These are phyloP conservation scores for Scedosporium dehoogii DNA, from an alignment of 2,329 filamentous ascomycete genomes.

Conservation along the genomic window DNA sequence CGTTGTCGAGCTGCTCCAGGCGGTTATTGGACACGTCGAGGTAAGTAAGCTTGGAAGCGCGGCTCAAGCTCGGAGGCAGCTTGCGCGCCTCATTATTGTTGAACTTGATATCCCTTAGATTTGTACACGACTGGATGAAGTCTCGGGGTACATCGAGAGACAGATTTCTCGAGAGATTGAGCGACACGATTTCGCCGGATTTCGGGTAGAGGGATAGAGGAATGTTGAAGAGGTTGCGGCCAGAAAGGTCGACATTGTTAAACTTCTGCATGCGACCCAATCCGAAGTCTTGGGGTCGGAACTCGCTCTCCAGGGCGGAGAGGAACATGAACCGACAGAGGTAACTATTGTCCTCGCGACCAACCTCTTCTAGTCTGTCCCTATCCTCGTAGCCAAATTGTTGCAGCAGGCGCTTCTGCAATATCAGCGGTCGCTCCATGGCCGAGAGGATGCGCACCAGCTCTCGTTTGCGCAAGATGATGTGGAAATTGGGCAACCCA, in stretches of 20 bases:
- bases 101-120: conserved; percentile 89
- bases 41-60: conserved; percentile 73
- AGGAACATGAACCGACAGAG: conserved; percentile 93
- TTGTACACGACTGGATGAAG: conserved; percentile 88
- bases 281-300: conserved; percentile 65
- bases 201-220: conserved; percentile 90
- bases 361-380: conserved; percentile 85
- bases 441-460: conserved; percentile 71
- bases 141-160: conserved; percentile 89
- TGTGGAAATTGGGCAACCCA: conserved; percentile 86
- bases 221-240: conserved; percentile 85
- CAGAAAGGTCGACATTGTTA: conserved; percentile 85
- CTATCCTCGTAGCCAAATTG: conserved; percentile 83
- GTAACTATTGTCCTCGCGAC: conserved; percentile 94
- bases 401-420: conserved; percentile 84
- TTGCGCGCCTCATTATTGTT: conserved; percentile 87
- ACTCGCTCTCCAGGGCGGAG: conserved; percentile 74
- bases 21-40: conserved; percentile 93
- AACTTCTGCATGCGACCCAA: conserved; percentile 80
- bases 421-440: conserved; percentile 72
- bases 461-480: conserved; percentile 89
- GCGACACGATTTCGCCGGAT: conserved; percentile 82
- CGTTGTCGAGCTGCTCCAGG: conserved; percentile 76
- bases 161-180: conserved; percentile 88
- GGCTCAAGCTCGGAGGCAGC: conserved; percentile 72